Conservation (phyloP, 2,329 filamentous ascomycete genomes). For the Phyllosticta paracitricarpa region DNA sequence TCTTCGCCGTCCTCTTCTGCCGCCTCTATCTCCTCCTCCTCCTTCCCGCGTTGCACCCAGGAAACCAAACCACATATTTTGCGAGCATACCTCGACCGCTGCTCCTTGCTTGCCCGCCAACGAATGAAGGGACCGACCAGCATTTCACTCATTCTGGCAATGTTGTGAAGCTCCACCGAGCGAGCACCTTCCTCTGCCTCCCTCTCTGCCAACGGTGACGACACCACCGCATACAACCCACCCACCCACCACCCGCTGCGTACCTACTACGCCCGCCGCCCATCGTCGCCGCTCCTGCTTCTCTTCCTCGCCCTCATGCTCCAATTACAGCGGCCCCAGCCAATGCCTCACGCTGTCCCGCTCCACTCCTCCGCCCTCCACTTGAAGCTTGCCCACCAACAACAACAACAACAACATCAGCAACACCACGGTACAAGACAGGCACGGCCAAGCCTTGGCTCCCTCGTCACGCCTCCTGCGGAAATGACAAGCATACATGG, state of each 20-base stretch:
- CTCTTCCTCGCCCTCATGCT: constrained; percentile 24
- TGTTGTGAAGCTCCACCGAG: constrained; percentile 7
- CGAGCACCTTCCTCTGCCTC: constrained; percentile 11
- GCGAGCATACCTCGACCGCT: constrained; percentile 6
- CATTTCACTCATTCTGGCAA: constrained; percentile 10
- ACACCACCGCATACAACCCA: not conserved
- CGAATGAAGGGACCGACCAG: not conserved
- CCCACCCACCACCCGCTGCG: not conserved
- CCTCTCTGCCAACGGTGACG: constrained; percentile 11
- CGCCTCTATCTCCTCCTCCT: not conserved
- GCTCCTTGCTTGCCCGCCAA: constrained; percentile 9
- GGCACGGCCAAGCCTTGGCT: constrained; percentile 18
- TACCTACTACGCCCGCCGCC: not conserved
- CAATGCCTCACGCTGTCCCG: constrained; percentile 31
- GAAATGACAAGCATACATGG: constrained; percentile 14
- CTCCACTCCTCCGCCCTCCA: constrained; percentile 16
- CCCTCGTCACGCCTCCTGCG: constrained; percentile 25
- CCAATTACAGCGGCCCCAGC: constrained; percentile 30
- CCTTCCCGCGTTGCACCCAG: constrained; percentile 2
- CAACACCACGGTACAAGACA: constrained; percentile 20
- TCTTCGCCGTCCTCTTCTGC: not conserved
- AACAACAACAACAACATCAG: constrained; percentile 16
- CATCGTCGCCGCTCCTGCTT: not conserved
- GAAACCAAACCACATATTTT: constrained; percentile 11
- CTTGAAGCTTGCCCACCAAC: constrained; percentile 20